A percentile compares a stretch with the other conserved stretches of the same genome.
Conservation (phyloP, 352 stramenopile genomes). For the Pythium sp. region DNA sequence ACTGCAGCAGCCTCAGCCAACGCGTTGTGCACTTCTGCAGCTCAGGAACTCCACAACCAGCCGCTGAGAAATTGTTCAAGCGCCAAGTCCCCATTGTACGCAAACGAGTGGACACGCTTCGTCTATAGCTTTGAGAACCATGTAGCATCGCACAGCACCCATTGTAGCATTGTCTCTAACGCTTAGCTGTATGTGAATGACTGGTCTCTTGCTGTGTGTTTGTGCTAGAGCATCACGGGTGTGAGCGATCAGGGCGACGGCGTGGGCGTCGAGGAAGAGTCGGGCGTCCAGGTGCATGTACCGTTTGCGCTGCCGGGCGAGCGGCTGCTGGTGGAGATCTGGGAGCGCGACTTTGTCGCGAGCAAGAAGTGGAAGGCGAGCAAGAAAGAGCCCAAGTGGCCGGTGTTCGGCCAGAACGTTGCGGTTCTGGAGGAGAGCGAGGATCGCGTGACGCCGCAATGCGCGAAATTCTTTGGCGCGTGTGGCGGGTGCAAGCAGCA, state of each 20-base stretch:
- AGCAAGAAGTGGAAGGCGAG: conserved; percentile 21
- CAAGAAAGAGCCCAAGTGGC: conserved; percentile 19
- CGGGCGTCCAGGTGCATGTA: conserved; percentile 35
- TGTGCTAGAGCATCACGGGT: conserved; percentile 29
- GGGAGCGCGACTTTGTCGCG: conserved; percentile 40
- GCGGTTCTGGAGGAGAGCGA: conserved; percentile 28
- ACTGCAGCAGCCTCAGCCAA: not conserved
- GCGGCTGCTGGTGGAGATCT: conserved; percentile 42
- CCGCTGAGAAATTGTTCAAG: conserved; percentile 11
- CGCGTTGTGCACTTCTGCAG: not conserved
- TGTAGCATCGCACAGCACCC: not conserved
- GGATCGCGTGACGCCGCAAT: conserved; percentile 35
- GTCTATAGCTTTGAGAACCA: not conserved
- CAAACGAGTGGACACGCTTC: not conserved
- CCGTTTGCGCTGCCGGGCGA: conserved; percentile 61
- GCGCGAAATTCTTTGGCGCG: conserved; percentile 54
- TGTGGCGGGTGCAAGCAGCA: conserved; percentile 76
- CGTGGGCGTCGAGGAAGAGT: conserved; percentile 23
- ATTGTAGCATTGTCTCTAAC: not conserved
- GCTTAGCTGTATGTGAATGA: no score
- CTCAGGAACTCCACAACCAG: not conserved
- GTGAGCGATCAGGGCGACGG: conserved; percentile 53
- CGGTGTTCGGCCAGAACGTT: conserved; percentile 40
- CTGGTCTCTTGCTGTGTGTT: not conserved
- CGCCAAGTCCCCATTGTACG: conserved; percentile 18